Conservation (phyloP, 768 basidiomycete genomes). For the Sarcodon sp. region DNA sequence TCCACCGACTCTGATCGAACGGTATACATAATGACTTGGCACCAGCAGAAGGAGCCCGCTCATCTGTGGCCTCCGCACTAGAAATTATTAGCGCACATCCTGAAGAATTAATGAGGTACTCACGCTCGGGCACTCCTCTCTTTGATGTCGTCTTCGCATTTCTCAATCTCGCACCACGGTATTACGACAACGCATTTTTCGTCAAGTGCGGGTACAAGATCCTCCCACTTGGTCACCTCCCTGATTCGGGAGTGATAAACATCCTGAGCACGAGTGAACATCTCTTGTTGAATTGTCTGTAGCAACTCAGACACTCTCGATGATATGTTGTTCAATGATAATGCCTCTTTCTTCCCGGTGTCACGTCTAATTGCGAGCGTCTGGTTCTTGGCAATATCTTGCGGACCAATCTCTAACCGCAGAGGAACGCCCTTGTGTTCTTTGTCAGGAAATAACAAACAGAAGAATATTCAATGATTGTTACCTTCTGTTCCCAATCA, state of each 20-base stretch:
- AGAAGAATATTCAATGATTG: slow-evolving; percentile 4
- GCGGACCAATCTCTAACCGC: slow-evolving; percentile 93
- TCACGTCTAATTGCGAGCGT: slow-evolving; percentile 78
- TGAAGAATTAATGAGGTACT: slow-evolving; percentile 16
- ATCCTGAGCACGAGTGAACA: slow-evolving; percentile 71
- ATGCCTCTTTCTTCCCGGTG: slow-evolving; percentile 45
- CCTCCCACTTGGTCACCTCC: slow-evolving; percentile 77
- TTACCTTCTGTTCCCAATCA: slow-evolving; percentile 96
- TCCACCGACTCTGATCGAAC: slow-evolving; percentile 81
- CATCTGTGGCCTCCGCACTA: slow-evolving; percentile 81
- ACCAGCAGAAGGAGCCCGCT: slow-evolving; percentile 92
- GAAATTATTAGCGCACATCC: slow-evolving; percentile 1
- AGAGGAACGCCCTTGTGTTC: slow-evolving; percentile 76
- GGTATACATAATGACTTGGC: slow-evolving; percentile 97
- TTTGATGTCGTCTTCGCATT: slow-evolving; percentile 97
- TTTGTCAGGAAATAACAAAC: not conserved
- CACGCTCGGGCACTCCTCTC: slow-evolving; percentile 80
- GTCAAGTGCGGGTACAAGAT: slow-evolving; percentile 86
- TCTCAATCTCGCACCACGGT: slow-evolving; percentile 92
- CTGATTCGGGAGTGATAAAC: slow-evolving; percentile 61
- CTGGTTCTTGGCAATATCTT: slow-evolving; percentile 75
- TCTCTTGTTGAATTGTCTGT: slow-evolving; percentile 77
- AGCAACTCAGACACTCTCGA: slow-evolving; percentile 50
- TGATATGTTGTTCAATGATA: slow-evolving; percentile 35
- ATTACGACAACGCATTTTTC: slow-evolving; percentile 77